Evolutionary conservation across 2,329 filamentous ascomycete genomes (phyloP), one percentile per base, ranked within the genome.

Genomic region (Paecilomyces sp.): DNA sequence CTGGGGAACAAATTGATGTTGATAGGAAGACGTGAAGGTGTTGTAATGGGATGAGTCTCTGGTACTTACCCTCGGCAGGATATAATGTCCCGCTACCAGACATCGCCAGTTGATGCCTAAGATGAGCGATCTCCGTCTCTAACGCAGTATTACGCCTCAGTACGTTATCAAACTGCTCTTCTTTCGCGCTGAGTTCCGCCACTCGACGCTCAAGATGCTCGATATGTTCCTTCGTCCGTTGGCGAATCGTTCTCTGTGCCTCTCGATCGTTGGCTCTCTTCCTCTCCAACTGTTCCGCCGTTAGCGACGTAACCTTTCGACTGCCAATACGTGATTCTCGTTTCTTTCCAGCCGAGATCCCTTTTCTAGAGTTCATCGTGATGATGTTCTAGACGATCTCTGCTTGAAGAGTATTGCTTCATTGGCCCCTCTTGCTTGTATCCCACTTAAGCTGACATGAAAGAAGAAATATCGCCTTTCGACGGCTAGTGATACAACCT

Each of bases 231-330:
- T 83, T 85, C 51, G 82, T 85, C 61, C 83, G 73, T 67, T 84
- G 81, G 31, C 83, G 80, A 64, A 85, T 85, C 55, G 82, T 83
- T 64, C 83, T 77, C 67, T 85, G 83, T 58, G 83, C 83, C 70
- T 85, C 83, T 62, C 83, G 77, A 68, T 85, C 83, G 69, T 85
- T 85, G 62, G 83, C 83, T 61, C 83, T 77, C 69, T 85, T 85
- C 56, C 83, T 75, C 65, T 85, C 83, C 55, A 85, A 74, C 66
- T 85, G 83, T 60, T 83, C 82, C 33, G 81, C 78, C 15, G 82
- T 83, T 58, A 85, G 74, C 9, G 81, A 82, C 41, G 80, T 81
- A 51, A 85, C 83, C 68, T 81, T 85, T 60, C 83, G 79, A 53
- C 81, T 82, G 11, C 83, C 82, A 36, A 81, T 81, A 68, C 83